These are phyloP conservation scores for Ogataea salicorniae DNA, from an alignment of 805 yeast species.

Conservation along the genomic window DNA sequence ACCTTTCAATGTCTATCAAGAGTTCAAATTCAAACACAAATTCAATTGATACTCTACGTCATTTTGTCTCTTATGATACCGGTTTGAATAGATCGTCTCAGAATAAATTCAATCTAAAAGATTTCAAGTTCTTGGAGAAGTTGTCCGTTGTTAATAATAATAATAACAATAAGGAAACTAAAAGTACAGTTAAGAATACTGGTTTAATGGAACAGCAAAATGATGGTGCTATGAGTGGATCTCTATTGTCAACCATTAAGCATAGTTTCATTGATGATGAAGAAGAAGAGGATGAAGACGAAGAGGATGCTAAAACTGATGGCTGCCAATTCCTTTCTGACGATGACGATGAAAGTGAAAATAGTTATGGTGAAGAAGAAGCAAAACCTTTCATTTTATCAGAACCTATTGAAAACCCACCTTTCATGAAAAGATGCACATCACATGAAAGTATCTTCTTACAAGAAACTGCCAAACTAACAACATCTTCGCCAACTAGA, in stretches of 20 bases:
- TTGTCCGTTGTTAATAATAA: neutral
- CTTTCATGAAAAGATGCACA: slow-evolving; percentile 11
- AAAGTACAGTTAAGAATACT: no score
- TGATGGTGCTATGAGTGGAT: neutral
- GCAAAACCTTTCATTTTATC: slow-evolving; percentile 17
- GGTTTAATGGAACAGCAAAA: no score
- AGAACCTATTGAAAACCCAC: slow-evolving; percentile 6
- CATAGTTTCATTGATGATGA: slow-evolving; percentile 14
- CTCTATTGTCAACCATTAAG: slow-evolving; percentile 20
- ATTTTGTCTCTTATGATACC: slow-evolving; percentile 29
- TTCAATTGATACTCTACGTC: slow-evolving; percentile 18
- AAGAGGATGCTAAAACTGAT: neutral
- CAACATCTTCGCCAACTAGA: neutral
- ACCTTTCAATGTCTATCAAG: neutral
- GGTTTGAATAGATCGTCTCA: slow-evolving; percentile 16
- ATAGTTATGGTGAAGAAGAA: slow-evolving; percentile 22
- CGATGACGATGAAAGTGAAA: slow-evolving; percentile 13
- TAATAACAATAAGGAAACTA: no score
- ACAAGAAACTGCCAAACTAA: neutral
- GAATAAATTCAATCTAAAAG: slow-evolving; percentile 5
- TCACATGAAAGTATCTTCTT: slow-evolving; percentile 30
- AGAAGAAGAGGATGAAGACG: slow-evolving; percentile 1
- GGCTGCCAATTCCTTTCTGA: neutral
- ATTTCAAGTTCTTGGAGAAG: slow-evolving; percentile 10
- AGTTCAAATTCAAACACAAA: neutral